Evolutionary conservation across 768 basidiomycete genomes (phyloP).

Genomic region (Termitomyces sp.): DNA sequence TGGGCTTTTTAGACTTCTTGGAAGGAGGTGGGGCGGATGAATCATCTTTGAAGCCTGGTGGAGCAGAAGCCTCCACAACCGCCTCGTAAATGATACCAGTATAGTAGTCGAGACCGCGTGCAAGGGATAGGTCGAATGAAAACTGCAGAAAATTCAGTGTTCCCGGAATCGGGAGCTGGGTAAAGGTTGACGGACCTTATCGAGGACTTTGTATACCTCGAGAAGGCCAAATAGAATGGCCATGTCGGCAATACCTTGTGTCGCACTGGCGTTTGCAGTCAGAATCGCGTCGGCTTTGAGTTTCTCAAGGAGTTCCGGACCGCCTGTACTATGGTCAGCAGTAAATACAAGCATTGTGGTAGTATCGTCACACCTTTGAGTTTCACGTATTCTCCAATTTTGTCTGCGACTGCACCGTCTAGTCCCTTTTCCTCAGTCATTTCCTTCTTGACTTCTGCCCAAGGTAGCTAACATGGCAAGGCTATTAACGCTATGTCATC

Average conservation of each 20-base stretch:
- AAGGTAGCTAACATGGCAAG: conserved; percentile 52
- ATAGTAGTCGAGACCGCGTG: conserved; percentile 98
- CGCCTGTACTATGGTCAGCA: conserved; percentile 43
- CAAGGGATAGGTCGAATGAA: conserved; percentile 94
- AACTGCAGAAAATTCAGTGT: conserved; percentile 41
- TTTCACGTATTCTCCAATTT: conserved; percentile 96
- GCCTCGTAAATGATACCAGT: conserved; percentile 99
- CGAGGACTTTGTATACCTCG: conserved; percentile 68
- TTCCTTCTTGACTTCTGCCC: conserved; percentile 90
- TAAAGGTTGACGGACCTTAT: conserved; percentile 47
- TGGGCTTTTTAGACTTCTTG: conserved; percentile 39
- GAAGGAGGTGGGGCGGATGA: conserved; percentile 27
- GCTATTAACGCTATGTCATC: neutral
- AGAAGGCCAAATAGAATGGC: conserved; percentile 76
- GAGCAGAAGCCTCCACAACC: conserved; percentile 87
- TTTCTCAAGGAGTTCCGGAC: conserved; percentile 66
- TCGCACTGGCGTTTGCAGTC: conserved; percentile 66
- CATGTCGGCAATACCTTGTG: conserved; percentile 86
- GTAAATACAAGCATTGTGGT: neutral
- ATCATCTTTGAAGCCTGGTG: conserved; percentile 67
- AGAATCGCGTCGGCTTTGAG: conserved; percentile 61
- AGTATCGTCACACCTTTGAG: conserved; percentile 60
- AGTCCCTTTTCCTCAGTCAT: conserved; percentile 97
- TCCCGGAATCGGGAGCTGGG: neutral
- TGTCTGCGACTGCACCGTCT: conserved; percentile 74